Percentiles rank a stretch among this genome's conserved stretches.
phyloP scores from a whole-genome alignment of 257 asterid genomes.

The Nicotiana paniculata region DNA sequence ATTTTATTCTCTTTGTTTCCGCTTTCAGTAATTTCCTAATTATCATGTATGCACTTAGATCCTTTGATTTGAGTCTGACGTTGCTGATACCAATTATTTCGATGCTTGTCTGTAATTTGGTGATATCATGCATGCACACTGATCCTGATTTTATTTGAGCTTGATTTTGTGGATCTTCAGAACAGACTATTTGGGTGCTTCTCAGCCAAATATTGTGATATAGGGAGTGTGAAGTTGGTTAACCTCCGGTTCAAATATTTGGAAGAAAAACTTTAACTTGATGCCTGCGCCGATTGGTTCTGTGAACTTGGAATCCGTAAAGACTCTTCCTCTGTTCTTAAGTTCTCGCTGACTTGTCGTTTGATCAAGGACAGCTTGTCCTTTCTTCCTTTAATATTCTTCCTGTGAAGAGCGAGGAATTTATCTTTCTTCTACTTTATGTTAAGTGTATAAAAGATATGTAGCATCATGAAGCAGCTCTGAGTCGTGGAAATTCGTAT shows the following conservation, averaged over 20 bases:
- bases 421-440: not conserved
- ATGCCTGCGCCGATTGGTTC: not conserved
- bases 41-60: not conserved
- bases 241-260: not conserved
- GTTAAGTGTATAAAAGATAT: not conserved
- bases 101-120: not conserved
- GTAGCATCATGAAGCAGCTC: not conserved
- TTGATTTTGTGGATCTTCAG: not conserved
- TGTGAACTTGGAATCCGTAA: not conserved
- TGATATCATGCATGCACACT: not conserved
- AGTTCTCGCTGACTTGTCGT: not conserved
- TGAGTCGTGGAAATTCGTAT: not conserved
- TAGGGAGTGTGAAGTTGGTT: not conserved
- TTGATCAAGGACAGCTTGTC: not conserved
- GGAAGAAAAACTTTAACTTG: not conserved
- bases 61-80: not conserved
- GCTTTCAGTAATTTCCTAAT: not conserved
- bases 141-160: not conserved
- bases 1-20: conserved; percentile 2
- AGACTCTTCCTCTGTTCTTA: not conserved
- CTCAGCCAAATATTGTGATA: not conserved
- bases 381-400: not conserved
- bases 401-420: not conserved
- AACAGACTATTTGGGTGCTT: not conserved
- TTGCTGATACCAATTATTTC: not conserved